phyloP scores from a whole-genome alignment of 1,284 basidiomycete genomes.

The Cerrena zonata region DNA sequence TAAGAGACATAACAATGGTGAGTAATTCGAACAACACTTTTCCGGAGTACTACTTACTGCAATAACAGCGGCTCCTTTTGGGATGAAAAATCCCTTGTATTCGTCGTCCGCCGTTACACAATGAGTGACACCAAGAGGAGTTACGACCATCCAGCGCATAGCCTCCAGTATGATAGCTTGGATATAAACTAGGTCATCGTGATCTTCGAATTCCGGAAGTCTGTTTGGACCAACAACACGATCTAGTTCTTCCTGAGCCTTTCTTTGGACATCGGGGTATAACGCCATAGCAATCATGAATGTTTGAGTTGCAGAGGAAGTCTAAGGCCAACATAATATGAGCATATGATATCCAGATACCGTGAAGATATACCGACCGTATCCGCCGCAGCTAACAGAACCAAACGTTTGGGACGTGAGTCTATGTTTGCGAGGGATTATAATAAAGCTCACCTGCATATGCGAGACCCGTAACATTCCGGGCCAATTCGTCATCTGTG shows the following conservation, averaged over 20 bases:
- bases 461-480: slow-evolving; percentile 3
- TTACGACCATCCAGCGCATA: slow-evolving; percentile 7
- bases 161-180: slow-evolving; percentile 6
- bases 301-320: neutral
- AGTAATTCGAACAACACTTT: neutral
- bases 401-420: neutral
- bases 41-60: neutral
- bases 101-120: slow-evolving; percentile 5
- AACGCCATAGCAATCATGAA: slow-evolving; percentile 9
- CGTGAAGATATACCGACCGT: neutral
- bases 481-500: neutral
- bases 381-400: slow-evolving; percentile 1
- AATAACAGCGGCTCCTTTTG: slow-evolving; percentile 2
- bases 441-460: neutral
- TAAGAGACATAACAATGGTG: neutral
- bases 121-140: slow-evolving; percentile 7
- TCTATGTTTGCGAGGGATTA: neutral
- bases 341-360: neutral
- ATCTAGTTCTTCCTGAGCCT: slow-evolving; percentile 8
- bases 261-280: slow-evolving; percentile 5
- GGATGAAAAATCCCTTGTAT: slow-evolving; percentile 9
- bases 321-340: neutral
- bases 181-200: slow-evolving; percentile 4
- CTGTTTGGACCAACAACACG: slow-evolving; percentile 2
- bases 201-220: slow-evolving; percentile 1